Evolutionary conservation across 2,329 filamentous ascomycete genomes (phyloP), one percentile per base, ranked within the genome.

Genomic region (Pseudogymnoascus sp.): DNA sequence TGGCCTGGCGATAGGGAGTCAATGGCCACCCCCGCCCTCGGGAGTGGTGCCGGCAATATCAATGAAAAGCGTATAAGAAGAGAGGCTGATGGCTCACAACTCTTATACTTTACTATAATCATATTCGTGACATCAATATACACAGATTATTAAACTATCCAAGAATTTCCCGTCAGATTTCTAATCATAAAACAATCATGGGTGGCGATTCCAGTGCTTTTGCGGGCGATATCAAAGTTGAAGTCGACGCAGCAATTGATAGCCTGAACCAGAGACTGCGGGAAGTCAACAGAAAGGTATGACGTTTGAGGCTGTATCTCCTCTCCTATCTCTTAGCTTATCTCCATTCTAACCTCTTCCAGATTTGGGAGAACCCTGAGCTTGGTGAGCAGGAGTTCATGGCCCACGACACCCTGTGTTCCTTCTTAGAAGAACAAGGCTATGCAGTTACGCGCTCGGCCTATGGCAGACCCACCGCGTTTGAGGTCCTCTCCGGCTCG

Each of bases 371-470:
- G 60, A 78, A 83, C 63, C 81, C 81, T 0, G 81, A 83, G 67
- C 71, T 81, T 0, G 77, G 76, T 0, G 82, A 77, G 66, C 68
- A 81, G 39, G 80, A 83, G 65, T 74, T 75, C 64, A 79, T 79
- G 45, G 80, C 81, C 0, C 82, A 85, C 67, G 75, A 80, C 13
- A 74, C 78, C 3, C 72, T 85, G 61, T 82, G 80, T 0, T 73
- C 74, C 5, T 85, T 81, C 65, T 74, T 83, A 70, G 71, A 72
- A 13, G 72, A 70, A 13, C 61, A 73, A 13, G 79, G 76, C 37
- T 84, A 82, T 81, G 74, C 77, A 31, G 81, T 85, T 25, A 82
- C 77, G 1, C 76, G 76, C 1, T 81, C 80, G 1, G 81, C 80
- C 0, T 83, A 82, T 67, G 79, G 77, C 7, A 75, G 85, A 66